These are phyloP conservation scores for Naganishia antarctica DNA, from an alignment of 768 basidiomycete genomes.

Conservation along the genomic window DNA sequence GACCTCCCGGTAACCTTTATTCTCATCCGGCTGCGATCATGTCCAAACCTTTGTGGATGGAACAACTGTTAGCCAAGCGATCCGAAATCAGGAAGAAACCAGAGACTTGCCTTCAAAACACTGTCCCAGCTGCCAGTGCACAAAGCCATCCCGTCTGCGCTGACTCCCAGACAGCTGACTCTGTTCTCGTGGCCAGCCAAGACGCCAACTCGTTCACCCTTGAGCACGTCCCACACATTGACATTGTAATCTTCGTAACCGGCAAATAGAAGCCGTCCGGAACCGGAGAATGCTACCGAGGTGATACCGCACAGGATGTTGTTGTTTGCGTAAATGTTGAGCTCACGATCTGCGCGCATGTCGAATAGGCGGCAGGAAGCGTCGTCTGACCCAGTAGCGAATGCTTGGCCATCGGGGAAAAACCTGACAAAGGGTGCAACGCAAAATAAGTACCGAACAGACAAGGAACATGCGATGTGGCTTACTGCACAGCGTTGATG, in stretches of 20 bases:
- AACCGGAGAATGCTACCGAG: conserved; percentile 96
- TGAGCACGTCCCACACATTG: conserved; percentile 99
- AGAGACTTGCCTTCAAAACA: conserved; percentile 71
- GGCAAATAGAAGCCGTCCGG: conserved; percentile 93
- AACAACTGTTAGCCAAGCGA: neutral
- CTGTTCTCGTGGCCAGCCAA: conserved; percentile 97
- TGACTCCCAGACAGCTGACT: conserved; percentile 92
- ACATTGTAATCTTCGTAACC: conserved; percentile 99
- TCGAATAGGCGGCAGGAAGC: conserved; percentile 97
- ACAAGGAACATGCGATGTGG: too few species aligned
- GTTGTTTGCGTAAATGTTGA: conserved; percentile 95
- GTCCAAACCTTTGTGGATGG: neutral
- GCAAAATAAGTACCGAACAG: too few species aligned
- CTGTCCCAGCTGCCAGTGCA: conserved; percentile 99
- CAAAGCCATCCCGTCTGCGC: conserved; percentile 93
- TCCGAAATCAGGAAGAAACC: conserved; percentile 17
- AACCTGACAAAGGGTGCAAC: too few species aligned
- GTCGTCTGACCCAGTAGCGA: conserved; percentile 97
- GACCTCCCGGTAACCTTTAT: neutral
- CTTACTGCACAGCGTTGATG: conserved; percentile 97
- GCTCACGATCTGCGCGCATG: conserved; percentile 92
- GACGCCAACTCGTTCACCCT: conserved; percentile 96
- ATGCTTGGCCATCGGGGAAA: conserved; percentile 99
- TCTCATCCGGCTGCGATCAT: neutral
- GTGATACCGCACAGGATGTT: conserved; percentile 99